A percentile compares a stretch with the other conserved stretches of the same genome.
Evolutionary conservation across 208 protist genomes (phyloP).

Genomic region (Leishmania turanica): DNA sequence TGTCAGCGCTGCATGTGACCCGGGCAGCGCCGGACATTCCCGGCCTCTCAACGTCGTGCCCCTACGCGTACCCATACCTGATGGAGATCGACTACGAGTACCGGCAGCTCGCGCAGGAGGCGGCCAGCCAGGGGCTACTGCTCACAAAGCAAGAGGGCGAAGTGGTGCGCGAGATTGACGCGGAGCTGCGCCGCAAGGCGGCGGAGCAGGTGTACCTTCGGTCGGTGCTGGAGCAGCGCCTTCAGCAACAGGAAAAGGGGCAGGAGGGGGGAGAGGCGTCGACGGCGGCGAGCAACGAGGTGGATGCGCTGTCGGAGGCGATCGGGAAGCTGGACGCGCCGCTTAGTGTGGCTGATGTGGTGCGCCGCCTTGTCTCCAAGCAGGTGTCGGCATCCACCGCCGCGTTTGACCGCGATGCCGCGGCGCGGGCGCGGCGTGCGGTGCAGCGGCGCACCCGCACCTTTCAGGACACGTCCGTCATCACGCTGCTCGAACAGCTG

Average conservation of each 20-base stretch:
- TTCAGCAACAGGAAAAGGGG: constrained; percentile 1
- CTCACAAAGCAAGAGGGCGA: constrained; percentile 51
- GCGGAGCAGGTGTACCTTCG: constrained; percentile 26
- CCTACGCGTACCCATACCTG: constrained; percentile 48
- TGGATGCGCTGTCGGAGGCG: constrained; percentile 14
- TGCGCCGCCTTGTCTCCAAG: constrained; percentile 24
- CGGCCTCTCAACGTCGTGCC: constrained; percentile 21
- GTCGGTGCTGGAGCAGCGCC: constrained; percentile 17
- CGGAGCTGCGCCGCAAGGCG: constrained; percentile 32
- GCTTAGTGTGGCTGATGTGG: constrained; percentile 5
- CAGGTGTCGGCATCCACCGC: constrained; percentile 8
- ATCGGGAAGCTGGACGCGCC: constrained; percentile 20
- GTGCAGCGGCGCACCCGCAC: constrained; percentile 33
- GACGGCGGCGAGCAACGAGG: constrained; percentile 1
- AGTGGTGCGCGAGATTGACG: constrained; percentile 48
- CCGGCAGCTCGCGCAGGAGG: constrained; percentile 40
- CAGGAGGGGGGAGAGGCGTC: not conserved
- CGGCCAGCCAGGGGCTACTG: constrained; percentile 34
- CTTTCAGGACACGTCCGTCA: constrained; percentile 25
- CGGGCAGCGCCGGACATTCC: constrained; percentile 6
- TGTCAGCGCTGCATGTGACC: constrained; percentile 21
- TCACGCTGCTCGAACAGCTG: constrained; percentile 28
- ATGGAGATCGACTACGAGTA: constrained; percentile 66
- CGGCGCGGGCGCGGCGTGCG: constrained; percentile 11
- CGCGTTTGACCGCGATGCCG: constrained; percentile 24